Conservation (phyloP, 805 yeast genomes). For the Candida incommunis region DNA sequence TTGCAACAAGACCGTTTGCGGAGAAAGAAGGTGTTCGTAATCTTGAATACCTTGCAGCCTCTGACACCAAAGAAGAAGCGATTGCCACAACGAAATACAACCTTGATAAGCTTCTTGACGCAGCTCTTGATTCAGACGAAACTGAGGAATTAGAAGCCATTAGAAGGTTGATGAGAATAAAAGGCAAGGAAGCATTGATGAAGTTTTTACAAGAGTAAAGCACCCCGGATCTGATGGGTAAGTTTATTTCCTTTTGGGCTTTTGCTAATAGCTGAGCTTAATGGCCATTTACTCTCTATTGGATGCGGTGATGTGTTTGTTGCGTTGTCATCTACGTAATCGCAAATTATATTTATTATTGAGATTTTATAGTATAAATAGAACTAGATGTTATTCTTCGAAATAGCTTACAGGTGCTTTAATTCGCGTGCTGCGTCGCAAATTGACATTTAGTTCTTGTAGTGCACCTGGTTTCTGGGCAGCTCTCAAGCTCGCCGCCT, state of each 20-base stretch:
- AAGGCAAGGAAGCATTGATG: conserved; percentile 55
- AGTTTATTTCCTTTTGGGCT: too few relatives aligned
- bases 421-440: not conserved
- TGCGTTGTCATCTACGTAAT: not conserved
- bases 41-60: conserved; percentile 22
- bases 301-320: not conserved
- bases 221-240: too few relatives aligned
- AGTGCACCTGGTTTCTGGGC: not conserved
- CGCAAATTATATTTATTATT: not conserved
- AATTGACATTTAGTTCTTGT: not conserved
- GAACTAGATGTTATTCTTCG: not conserved
- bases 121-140: conserved; percentile 30
- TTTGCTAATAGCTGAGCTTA: not conserved
- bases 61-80: conserved; percentile 21
- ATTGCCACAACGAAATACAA: conserved; percentile 15
- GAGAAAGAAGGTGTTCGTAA: conserved; percentile 22
- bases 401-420: not conserved
- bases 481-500: not conserved
- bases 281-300: not conserved
- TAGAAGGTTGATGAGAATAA: conserved; percentile 45
- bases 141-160: conserved; percentile 31
- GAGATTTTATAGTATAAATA: not conserved
- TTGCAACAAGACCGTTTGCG: conserved; percentile 14
- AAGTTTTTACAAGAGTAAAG: conserved; percentile 31
- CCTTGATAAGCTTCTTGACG: conserved; percentile 16